Evolutionary conservation across 176 grass and related monocot genomes (phyloP).

Genomic region (Coix lacrymajobi): DNA sequence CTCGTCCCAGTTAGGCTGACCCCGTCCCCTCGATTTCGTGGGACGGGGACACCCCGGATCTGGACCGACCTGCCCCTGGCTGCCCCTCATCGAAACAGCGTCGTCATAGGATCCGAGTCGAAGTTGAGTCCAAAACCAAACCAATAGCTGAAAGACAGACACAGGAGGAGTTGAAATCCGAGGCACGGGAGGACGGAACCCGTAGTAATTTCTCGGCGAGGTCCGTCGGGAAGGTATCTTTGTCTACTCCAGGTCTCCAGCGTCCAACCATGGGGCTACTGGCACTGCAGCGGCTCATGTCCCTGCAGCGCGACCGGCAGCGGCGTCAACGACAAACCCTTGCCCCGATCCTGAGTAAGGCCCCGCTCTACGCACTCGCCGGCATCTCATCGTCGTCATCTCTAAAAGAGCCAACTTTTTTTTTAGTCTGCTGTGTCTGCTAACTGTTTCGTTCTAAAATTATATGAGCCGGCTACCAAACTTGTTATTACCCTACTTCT

Average conservation of each 20-base stretch:
- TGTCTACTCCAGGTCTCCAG: background rate
- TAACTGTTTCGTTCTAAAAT: no score
- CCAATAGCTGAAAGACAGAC: background rate
- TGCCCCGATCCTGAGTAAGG: background rate
- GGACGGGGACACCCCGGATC: background rate
- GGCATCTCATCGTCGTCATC: background rate
- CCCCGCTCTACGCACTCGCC: background rate
- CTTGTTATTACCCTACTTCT: no score
- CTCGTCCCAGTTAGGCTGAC: no score
- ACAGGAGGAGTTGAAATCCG: no score
- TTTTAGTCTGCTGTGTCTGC: no score
- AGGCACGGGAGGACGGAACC: background rate
- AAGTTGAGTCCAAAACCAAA: background rate
- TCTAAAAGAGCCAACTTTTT: background rate
- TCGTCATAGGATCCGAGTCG: background rate
- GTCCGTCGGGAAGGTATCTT: background rate
- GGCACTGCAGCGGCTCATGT: background rate
- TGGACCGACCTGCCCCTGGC: no score
- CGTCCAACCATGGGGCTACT: background rate
- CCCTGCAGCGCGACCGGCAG: background rate
- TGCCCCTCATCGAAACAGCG: no score
- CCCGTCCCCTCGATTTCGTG: no score
- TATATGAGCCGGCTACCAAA: no score
- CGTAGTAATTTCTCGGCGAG: background rate
- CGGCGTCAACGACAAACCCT: background rate